Conservation (phyloP, 1,139 yeast species). For the Debaryomycetaceae sp. region DNA sequence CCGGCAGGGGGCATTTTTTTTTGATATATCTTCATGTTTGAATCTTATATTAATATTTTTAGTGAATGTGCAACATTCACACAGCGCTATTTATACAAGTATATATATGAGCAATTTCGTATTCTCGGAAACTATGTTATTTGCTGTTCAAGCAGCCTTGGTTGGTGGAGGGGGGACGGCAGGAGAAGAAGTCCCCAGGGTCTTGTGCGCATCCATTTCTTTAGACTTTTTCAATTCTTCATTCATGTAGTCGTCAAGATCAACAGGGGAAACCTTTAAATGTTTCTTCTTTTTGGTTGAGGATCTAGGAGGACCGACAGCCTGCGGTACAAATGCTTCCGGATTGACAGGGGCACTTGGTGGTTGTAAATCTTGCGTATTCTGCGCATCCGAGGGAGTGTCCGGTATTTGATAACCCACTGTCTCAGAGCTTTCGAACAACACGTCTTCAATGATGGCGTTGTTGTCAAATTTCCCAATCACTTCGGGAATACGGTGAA, state of each 20-base stretch:
- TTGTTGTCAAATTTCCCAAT: constrained; percentile 45
- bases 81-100: neutral
- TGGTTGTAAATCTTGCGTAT: constrained; percentile 5
- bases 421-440: constrained; percentile 29
- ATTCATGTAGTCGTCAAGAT: constrained; percentile 41
- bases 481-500: constrained; percentile 80
- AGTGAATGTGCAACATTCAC: neutral
- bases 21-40: constrained; percentile 8
- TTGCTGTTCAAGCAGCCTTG: too few species aligned
- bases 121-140: too few species aligned
- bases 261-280: constrained; percentile 21
- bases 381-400: constrained; percentile 2
- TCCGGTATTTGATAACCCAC: constrained; percentile 7
- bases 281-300: constrained; percentile 31
- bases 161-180: constrained; percentile 32
- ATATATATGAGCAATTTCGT: constrained; percentile 1
- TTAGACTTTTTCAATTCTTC: constrained; percentile 46
- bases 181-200: constrained; percentile 4
- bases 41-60: neutral
- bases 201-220: constrained; percentile 24
- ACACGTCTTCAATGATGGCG: constrained; percentile 34
- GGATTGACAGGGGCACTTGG: constrained; percentile 12
- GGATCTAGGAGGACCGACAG: constrained; percentile 11
- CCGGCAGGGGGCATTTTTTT: constrained; percentile 46
- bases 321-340: constrained; percentile 18